A percentile compares a stretch with the other conserved stretches of the same genome.
Evolutionary conservation across 1,139 yeast genomes (phyloP).

Genomic region (Barnettozyma hawaiiensis): DNA sequence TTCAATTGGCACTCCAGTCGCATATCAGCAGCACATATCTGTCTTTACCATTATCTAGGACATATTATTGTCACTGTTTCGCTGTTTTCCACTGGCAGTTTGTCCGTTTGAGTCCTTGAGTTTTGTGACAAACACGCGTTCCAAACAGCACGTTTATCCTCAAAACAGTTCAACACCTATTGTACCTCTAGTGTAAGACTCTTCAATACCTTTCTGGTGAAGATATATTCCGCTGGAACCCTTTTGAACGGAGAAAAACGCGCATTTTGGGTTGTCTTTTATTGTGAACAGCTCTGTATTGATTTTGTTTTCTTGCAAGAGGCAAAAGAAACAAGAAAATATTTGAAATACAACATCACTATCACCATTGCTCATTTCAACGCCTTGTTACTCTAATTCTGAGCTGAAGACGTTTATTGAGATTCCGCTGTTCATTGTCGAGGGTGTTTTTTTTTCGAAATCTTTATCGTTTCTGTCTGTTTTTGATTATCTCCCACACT

Average conservation of each 20-base stretch:
- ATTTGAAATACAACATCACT: too few relatives aligned
- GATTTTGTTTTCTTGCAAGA: too few relatives aligned
- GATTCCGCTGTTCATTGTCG: background rate
- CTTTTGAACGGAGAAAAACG: background rate
- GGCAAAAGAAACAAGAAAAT: too few relatives aligned
- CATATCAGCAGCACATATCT: background rate
- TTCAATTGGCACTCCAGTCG: constrained; percentile 19
- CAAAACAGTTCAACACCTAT: background rate
- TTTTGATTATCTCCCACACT: background rate
- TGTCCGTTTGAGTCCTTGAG: background rate
- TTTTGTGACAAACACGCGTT: constrained; percentile 2
- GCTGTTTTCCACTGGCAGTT: background rate
- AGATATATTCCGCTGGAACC: background rate
- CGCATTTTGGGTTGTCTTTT: constrained; percentile 8
- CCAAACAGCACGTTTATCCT: background rate
- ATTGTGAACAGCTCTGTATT: constrained; percentile 30
- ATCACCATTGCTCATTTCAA: background rate
- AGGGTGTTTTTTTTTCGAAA: too few relatives aligned
- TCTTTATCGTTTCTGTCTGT: too few relatives aligned
- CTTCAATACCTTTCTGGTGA: background rate
- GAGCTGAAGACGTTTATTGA: background rate
- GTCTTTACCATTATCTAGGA: background rate
- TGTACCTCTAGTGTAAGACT: background rate
- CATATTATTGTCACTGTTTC: background rate
- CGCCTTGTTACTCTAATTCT: background rate